Conservation (phyloP, 768 basidiomycete species). For the Holtermanniella nyarrowii region DNA sequence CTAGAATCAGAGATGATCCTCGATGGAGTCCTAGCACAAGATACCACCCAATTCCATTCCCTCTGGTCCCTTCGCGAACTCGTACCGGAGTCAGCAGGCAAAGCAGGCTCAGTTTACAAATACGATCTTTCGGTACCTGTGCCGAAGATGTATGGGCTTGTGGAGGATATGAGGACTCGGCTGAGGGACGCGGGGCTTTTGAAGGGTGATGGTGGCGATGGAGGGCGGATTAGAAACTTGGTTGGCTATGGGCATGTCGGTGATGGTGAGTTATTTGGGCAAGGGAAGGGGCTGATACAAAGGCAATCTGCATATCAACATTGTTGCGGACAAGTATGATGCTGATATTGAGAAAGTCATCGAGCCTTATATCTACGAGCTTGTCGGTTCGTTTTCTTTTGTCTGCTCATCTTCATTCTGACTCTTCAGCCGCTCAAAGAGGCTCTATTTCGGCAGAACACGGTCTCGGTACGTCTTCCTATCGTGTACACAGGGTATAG, state of each 20-base stretch:
- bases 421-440: slow-evolving; percentile 45
- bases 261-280: slow-evolving; percentile 55
- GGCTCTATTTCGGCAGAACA: slow-evolving; percentile 97
- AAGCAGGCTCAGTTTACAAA: slow-evolving; percentile 92
- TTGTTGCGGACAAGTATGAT: slow-evolving; percentile 70
- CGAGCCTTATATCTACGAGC: slow-evolving; percentile 91
- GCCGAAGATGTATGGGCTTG: slow-evolving; percentile 71
- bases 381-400: slow-evolving; percentile 54
- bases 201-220: slow-evolving; percentile 53
- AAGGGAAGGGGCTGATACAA: not conserved
- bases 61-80: slow-evolving; percentile 89
- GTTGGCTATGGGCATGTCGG: slow-evolving; percentile 95
- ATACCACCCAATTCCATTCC: slow-evolving; percentile 74
- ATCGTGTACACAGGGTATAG: not conserved
- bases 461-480: slow-evolving; percentile 52
- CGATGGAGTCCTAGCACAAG: slow-evolving; percentile 85
- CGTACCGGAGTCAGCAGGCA: slow-evolving; percentile 80
- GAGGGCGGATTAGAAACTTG: slow-evolving; percentile 58
- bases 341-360: slow-evolving; percentile 74
- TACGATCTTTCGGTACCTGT: slow-evolving; percentile 90
- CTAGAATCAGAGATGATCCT: slow-evolving; percentile 68
- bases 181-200: slow-evolving; percentile 46
- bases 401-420: not conserved
- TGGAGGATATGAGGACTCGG: slow-evolving; percentile 66
- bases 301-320: slow-evolving; percentile 93